phyloP scores from a whole-genome alignment of 495 filamentous ascomycete genomes.

The Hypoxylon fuscum region DNA sequence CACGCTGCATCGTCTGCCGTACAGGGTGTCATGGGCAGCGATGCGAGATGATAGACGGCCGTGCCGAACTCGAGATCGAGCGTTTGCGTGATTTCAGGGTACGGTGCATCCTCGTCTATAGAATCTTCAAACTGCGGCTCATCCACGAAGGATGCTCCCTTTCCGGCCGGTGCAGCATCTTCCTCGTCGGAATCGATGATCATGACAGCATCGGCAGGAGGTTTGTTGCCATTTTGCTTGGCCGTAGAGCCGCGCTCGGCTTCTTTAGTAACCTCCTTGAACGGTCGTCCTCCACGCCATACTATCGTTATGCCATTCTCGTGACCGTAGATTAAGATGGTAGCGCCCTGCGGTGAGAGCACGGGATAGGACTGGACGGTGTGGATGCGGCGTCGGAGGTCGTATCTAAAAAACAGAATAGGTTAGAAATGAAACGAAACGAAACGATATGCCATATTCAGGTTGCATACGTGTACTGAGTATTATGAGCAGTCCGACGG shows the following conservation, averaged over 20 bases:
- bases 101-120: conserved; percentile 50
- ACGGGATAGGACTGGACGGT: conserved; percentile 78
- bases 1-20: conserved; percentile 58
- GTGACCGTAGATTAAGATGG: conserved; percentile 82
- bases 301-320: conserved; percentile 78
- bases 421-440: conserved; percentile 23
- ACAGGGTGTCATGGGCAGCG: conserved; percentile 61
- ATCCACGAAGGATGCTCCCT: conserved; percentile 47
- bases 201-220: conserved; percentile 70
- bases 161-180: conserved; percentile 34
- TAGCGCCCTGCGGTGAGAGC: conserved; percentile 82
- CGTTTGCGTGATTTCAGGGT: conserved; percentile 67
- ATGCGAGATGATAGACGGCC: conserved; percentile 66
- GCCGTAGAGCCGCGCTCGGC: conserved; percentile 46
- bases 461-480: conserved; percentile 44
- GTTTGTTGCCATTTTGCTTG: conserved; percentile 52
- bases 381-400: conserved; percentile 77
- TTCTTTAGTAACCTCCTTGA: conserved; percentile 57
- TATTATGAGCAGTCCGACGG: conserved; percentile 50
- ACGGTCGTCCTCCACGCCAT: conserved; percentile 80
- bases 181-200: conserved; percentile 85
- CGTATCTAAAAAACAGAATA: conserved; percentile 65
- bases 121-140: conserved; percentile 60
- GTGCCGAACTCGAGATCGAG: conserved; percentile 74
- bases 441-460: background rate